phyloP scores from a whole-genome alignment of 768 basidiomycete genomes.

The Naematelia aurantialba region DNA sequence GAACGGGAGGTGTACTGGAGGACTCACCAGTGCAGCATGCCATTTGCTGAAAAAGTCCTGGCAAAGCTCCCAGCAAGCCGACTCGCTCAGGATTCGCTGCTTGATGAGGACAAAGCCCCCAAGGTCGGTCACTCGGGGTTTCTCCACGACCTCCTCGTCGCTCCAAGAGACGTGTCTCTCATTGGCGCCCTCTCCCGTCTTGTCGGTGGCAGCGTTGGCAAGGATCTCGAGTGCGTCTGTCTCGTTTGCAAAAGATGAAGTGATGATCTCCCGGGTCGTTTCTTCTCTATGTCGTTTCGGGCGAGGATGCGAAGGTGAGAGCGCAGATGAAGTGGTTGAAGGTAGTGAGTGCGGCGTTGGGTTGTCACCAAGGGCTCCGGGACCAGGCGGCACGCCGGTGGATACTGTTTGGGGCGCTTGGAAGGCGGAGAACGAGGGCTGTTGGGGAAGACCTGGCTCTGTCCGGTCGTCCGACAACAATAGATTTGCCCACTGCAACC shows the following conservation, averaged over 20 bases:
- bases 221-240: constrained; percentile 47
- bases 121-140: constrained; percentile 5
- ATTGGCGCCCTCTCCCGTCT: constrained; percentile 4
- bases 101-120: constrained; percentile 29
- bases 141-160: constrained; percentile 2
- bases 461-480: not conserved
- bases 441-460: not conserved
- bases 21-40: constrained; percentile 41
- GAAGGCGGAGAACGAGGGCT: not conserved
- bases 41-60: constrained; percentile 33
- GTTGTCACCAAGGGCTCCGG: not conserved
- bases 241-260: constrained; percentile 45
- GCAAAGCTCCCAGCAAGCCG: constrained; percentile 24
- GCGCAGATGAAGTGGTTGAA: constrained; percentile 20
- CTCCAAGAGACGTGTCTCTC: not conserved
- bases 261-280: constrained; percentile 38
- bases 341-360: constrained; percentile 1
- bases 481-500: not conserved
- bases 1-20: not conserved
- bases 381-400: not conserved
- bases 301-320: constrained; percentile 20
- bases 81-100: constrained; percentile 29
- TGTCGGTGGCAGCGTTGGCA: constrained; percentile 41
- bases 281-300: constrained; percentile 23
- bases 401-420: not conserved